phyloP scores from a whole-genome alignment of 305 asterid species.

The Solanum hybrid region DNA sequence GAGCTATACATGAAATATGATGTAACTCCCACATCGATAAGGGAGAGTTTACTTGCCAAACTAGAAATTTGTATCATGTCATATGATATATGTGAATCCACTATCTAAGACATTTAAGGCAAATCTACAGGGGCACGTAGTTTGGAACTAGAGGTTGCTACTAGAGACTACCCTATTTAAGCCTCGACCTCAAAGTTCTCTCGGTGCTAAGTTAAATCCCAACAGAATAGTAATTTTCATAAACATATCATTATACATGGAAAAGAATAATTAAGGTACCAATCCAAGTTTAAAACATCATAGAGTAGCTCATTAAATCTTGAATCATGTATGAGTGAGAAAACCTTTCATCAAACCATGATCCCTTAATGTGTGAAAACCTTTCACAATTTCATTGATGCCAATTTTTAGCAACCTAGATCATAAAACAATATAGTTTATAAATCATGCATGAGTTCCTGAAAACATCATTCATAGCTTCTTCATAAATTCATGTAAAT shows the following conservation, averaged over 20 bases:
- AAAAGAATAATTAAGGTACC: neutral
- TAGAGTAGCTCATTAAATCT: neutral
- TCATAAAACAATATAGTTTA: neutral
- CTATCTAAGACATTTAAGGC: neutral
- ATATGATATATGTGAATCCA: neutral
- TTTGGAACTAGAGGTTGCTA: neutral
- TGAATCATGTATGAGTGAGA: neutral
- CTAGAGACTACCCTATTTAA: neutral
- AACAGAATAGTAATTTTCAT: neutral
- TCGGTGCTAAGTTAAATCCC: neutral
- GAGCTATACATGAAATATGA: no score
- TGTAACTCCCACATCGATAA: neutral
- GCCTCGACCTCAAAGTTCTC: neutral
- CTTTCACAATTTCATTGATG: neutral
- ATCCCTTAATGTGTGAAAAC: neutral
- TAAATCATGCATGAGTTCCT: no score
- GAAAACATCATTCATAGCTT: neutral
- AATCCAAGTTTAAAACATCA: no score
- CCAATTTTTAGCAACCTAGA: neutral
- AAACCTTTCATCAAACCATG: neutral
- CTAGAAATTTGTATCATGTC: neutral
- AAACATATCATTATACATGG: neutral
- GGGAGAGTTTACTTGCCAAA: neutral
- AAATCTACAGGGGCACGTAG: neutral
- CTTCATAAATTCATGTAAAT: neutral